Conservation (phyloP, 495 filamentous ascomycete genomes). For the Paragyromitra xinjiangensis region DNA sequence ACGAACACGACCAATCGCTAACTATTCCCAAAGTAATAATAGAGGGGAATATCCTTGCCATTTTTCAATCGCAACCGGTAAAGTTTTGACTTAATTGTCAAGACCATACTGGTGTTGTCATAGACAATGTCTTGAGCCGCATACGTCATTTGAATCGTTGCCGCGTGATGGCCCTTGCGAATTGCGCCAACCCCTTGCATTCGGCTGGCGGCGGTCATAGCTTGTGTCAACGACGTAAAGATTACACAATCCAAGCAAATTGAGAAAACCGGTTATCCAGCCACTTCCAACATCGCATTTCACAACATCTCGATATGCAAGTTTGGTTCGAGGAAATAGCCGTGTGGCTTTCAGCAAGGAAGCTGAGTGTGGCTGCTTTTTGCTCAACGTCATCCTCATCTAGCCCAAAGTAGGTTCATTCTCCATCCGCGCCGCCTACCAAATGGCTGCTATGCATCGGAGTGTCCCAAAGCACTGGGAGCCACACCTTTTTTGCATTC, state of each 20-base stretch:
- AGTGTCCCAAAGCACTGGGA: neutral
- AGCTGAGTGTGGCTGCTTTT: constrained; percentile 9
- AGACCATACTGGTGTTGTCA: constrained; percentile 5
- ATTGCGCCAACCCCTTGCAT: constrained; percentile 5
- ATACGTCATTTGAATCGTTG: constrained; percentile 12
- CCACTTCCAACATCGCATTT: constrained; percentile 19
- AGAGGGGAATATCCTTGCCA: no score
- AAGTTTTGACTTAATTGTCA: neutral
- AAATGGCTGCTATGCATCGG: no score
- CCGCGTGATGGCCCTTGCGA: neutral
- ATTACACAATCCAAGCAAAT: constrained; percentile 22
- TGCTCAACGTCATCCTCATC: constrained; percentile 3
- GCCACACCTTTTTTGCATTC: constrained; percentile 1
- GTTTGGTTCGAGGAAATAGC: neutral
- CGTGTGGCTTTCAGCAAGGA: constrained; percentile 23
- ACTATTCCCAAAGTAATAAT: no score
- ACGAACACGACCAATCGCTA: no score
- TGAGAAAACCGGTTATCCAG: constrained; percentile 22
- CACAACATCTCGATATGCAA: neutral
- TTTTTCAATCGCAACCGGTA: neutral
- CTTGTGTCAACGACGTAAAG: neutral
- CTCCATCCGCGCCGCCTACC: neutral
- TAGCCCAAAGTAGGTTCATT: neutral
- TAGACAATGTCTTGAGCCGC: constrained; percentile 17
- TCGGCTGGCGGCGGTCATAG: neutral